Base-by-base conservation (phyloP, 805 yeast species). In the Debaryomyces tyrocola region DNA sequence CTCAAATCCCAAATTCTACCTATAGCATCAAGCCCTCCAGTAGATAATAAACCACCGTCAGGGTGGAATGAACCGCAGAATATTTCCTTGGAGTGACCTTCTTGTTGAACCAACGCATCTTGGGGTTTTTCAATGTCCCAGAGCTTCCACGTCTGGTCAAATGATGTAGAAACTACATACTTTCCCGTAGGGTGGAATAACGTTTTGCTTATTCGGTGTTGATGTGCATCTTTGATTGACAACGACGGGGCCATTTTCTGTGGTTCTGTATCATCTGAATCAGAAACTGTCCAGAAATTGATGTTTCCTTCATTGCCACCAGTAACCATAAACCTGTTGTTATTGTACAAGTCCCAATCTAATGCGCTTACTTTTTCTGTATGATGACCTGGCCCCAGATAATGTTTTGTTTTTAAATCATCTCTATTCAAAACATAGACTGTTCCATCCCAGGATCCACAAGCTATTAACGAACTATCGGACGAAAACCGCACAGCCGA, bases 371-470 rank as follows among this genome's bases (percentile, higher is more conserved):
- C 73, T 58, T 86, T 88, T 40, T 87, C 94, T 0, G 67, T 65
- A 48, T 84, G 85, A n/a, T 44, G 52, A 0, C 79, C 82, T 4
- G 60, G 57, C 6, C 48, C 51, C 62, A 70, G 62, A 1, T 54
- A 53, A 0, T 44, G 28, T 11, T 49, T 53, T 4, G 50, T 50
- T 15, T 66, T 64, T 36, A 85, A 63, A 3, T 74, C 62, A 0
- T 64, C 55, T 3, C 63, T 53, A 38, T 76, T 62, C n/a, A 85
- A 36, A 1, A 88, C 50, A 49, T 75, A 77, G 4, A 89, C 54
- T 21, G 74, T 73, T 3, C 97, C 97, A 50, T 84, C 80, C 97
- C 98, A 92, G 33, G 94, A 86, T 0, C 90, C 94, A 11, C 82
- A 71, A 0, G 89, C 85, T 2, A 87, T 63, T 2, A 51, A 43